A percentile compares a stretch with the other conserved stretches of the same genome.
Evolutionary conservation across 805 yeast species (phyloP).

Genomic region (Nakazawaea ambrosiae): DNA sequence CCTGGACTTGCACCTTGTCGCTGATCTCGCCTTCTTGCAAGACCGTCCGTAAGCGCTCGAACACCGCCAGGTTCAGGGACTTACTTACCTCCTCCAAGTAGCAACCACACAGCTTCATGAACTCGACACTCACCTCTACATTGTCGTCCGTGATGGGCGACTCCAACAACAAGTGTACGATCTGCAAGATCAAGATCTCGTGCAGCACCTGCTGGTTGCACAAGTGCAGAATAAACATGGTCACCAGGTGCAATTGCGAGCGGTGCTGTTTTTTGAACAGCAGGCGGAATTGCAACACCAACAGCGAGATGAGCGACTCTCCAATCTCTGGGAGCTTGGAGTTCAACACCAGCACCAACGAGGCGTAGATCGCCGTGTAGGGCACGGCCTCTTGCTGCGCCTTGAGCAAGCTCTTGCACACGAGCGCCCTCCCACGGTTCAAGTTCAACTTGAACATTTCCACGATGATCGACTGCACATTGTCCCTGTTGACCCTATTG

Average conservation of each 20-base stretch:
- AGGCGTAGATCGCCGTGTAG: constrained; percentile 45
- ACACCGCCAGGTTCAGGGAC: constrained; percentile 37
- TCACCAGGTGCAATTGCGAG: constrained; percentile 30
- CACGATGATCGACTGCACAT: constrained; percentile 40
- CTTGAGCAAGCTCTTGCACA: constrained; percentile 51
- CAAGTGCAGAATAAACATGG: constrained; percentile 50
- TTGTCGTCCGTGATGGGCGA: constrained; percentile 41
- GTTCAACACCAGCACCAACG: constrained; percentile 54
- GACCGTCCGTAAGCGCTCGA: constrained; percentile 54
- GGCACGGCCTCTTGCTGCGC: constrained; percentile 36
- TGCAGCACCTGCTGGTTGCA: constrained; percentile 56
- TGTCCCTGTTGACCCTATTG: constrained; percentile 35
- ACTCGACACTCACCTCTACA: constrained; percentile 43
- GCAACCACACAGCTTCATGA: constrained; percentile 48
- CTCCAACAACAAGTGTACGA: constrained; percentile 38
- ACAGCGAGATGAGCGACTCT: constrained; percentile 41
- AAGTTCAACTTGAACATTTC: constrained; percentile 54
- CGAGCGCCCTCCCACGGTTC: constrained; percentile 51
- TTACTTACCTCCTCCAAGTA: constrained; percentile 35
- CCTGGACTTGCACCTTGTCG: constrained; percentile 33
- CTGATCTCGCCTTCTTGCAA: constrained; percentile 45
- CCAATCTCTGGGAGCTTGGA: constrained; percentile 68
- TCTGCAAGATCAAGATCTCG: constrained; percentile 45
- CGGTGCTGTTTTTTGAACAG: constrained; percentile 42
- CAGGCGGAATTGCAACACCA: constrained; percentile 52